Evolutionary conservation across 208 protist genomes (phyloP).

Genomic region (Spongospora subterranea): DNA sequence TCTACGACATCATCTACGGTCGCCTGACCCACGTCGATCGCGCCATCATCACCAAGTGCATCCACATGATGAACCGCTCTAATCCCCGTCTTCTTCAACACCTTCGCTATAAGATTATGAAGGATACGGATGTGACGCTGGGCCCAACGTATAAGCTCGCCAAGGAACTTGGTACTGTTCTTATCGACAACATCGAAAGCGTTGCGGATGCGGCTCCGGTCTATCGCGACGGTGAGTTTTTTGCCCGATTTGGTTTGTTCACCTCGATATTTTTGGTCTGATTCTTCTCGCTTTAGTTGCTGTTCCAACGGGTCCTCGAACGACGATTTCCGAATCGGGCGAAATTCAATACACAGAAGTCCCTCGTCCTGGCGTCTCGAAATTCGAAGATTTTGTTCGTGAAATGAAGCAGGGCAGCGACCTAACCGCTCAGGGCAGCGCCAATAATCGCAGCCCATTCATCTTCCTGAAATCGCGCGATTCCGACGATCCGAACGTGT

Average conservation of each 20-base stretch:
- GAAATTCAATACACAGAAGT: background rate
- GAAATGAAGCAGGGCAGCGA: background rate
- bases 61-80: background rate
- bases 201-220: background rate
- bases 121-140: background rate
- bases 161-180: background rate
- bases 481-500: background rate
- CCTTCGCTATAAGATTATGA: background rate
- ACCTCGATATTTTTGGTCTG: background rate
- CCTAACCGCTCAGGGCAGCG: background rate
- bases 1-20: constrained; percentile 55
- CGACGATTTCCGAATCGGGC: background rate
- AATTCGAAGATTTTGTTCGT: background rate
- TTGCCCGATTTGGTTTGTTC: too few relatives aligned
- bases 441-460: too few relatives aligned
- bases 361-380: background rate
- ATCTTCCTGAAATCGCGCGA: background rate
- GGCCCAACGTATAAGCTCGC: background rate
- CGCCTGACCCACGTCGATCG: background rate
- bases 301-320: background rate
- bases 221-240: background rate
- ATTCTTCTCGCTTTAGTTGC: background rate
- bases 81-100: background rate
- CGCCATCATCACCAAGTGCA: background rate
- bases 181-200: background rate